Percentiles rank a stretch among this genome's conserved stretches.
Evolutionary conservation across 768 basidiomycete species (phyloP).

Genomic region (Leccinum obscurum): DNA sequence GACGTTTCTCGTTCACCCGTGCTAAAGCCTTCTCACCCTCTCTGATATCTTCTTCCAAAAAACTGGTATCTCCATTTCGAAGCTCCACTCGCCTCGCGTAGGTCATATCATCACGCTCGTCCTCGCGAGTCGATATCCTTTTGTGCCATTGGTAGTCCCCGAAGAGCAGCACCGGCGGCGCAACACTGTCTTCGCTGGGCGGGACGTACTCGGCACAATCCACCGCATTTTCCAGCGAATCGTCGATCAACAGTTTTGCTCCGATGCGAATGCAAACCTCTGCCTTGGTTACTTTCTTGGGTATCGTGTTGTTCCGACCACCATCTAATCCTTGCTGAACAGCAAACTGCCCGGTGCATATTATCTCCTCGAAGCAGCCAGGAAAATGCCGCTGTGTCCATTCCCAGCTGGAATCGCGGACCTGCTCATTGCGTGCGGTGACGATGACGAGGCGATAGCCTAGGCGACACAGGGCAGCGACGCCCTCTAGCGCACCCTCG

Average conservation of each 20-base stretch:
- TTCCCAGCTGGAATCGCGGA: slow-evolving; percentile 57
- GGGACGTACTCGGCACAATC: slow-evolving; percentile 44
- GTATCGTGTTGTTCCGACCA: slow-evolving; percentile 36
- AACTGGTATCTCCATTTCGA: slow-evolving; percentile 47
- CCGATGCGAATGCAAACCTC: slow-evolving; percentile 65
- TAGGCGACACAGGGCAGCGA: slow-evolving; percentile 53
- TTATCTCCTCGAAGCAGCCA: slow-evolving; percentile 57
- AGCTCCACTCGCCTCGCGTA: slow-evolving; percentile 50
- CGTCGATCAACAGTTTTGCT: slow-evolving; percentile 72
- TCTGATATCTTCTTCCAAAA: slow-evolving; percentile 52
- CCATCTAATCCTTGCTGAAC: slow-evolving; percentile 38
- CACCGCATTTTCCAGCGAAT: slow-evolving; percentile 77
- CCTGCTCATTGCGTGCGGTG: slow-evolving; percentile 64
- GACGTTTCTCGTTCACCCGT: slow-evolving; percentile 45
- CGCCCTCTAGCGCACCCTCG: slow-evolving; percentile 60
- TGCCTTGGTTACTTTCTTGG: slow-evolving; percentile 67
- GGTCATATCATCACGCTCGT: slow-evolving; percentile 51
- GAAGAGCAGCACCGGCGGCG: slow-evolving; percentile 68
- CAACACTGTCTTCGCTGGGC: slow-evolving; percentile 14
- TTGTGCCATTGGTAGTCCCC: slow-evolving; percentile 79
- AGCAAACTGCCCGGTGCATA: slow-evolving; percentile 76
- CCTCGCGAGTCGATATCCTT: slow-evolving; percentile 47
- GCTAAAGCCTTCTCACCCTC: slow-evolving; percentile 36
- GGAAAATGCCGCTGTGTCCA: slow-evolving; percentile 72
- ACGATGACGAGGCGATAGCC: slow-evolving; percentile 74